Conservation (phyloP, 129 eudicot species). For the Helichrysum umbraculigerum region DNA sequence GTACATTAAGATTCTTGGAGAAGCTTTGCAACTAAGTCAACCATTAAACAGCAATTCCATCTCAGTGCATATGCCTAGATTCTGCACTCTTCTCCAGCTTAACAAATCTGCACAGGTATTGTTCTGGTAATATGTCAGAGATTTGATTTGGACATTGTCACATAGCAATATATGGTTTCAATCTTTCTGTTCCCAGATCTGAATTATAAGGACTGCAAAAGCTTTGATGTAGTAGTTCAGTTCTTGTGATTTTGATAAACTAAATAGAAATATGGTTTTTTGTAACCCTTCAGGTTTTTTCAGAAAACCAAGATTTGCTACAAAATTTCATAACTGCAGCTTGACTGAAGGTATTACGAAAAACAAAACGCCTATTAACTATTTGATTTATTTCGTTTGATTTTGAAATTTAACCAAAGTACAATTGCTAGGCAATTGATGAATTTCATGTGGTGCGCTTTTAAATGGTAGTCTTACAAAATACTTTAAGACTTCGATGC, state of each 20-base stretch:
- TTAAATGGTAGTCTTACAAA: neutral
- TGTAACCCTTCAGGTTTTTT: neutral
- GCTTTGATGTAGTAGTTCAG: neutral
- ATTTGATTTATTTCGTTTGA: neutral
- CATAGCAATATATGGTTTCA: neutral
- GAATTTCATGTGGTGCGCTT: neutral
- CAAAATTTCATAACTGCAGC: neutral
- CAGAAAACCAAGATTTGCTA: neutral
- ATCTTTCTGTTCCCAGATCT: neutral
- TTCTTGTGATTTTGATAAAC: neutral
- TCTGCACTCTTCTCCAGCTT: slow-evolving; percentile 97
- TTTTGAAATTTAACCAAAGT: neutral
- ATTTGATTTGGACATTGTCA: neutral
- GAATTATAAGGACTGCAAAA: neutral
- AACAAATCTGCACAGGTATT: slow-evolving; percentile 98
- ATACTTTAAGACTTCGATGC: neutral
- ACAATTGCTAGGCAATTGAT: neutral
- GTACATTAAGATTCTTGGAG: slow-evolving; percentile 98
- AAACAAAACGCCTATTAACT: neutral
- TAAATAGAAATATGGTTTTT: neutral
- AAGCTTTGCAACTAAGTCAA: slow-evolving; percentile 95
- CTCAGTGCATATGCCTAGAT: slow-evolving; percentile 98
- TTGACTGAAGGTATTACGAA: neutral
- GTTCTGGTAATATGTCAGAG: neutral
- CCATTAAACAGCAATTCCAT: slow-evolving; percentile 98